Evolutionary conservation across 345 rosid species (phyloP).

Genomic region (Citropsis articulata): DNA sequence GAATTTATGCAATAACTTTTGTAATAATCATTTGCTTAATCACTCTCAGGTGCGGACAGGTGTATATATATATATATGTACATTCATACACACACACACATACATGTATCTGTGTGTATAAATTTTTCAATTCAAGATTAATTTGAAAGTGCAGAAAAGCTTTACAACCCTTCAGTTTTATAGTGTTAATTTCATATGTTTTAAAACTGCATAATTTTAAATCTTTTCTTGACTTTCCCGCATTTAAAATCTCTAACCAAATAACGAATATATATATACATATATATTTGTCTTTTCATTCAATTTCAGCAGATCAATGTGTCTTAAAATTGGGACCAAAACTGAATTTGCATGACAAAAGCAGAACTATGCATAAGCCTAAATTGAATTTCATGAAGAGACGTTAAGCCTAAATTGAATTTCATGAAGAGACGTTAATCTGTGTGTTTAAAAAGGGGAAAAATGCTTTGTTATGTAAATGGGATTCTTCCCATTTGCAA

Average conservation of each 20-base stretch:
- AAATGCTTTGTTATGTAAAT: background rate
- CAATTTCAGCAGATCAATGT: background rate
- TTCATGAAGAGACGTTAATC: background rate
- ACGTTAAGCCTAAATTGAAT: background rate
- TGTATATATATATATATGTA: too few relatives aligned
- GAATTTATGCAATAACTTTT: too few relatives aligned
- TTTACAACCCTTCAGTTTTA: too few relatives aligned
- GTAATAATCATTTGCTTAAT: too few relatives aligned
- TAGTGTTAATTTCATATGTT: too few relatives aligned
- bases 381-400: background rate
- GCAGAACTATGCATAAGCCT: background rate
- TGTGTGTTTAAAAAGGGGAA: background rate
- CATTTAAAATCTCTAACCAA: too few relatives aligned
- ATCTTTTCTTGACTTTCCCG: fast-evolving
- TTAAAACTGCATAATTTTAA: too few relatives aligned
- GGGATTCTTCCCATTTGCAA: background rate
- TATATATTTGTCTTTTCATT: background rate
- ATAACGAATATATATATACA: too few relatives aligned
- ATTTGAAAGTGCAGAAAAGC: too few relatives aligned
- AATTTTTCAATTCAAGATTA: too few relatives aligned
- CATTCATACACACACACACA: background rate
- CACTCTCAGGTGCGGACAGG: too few relatives aligned
- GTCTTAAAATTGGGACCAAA: background rate
- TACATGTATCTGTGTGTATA: background rate
- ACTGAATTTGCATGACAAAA: background rate